Conservation (phyloP, 1,284 basidiomycete genomes). For the Golubevia sp. region DNA sequence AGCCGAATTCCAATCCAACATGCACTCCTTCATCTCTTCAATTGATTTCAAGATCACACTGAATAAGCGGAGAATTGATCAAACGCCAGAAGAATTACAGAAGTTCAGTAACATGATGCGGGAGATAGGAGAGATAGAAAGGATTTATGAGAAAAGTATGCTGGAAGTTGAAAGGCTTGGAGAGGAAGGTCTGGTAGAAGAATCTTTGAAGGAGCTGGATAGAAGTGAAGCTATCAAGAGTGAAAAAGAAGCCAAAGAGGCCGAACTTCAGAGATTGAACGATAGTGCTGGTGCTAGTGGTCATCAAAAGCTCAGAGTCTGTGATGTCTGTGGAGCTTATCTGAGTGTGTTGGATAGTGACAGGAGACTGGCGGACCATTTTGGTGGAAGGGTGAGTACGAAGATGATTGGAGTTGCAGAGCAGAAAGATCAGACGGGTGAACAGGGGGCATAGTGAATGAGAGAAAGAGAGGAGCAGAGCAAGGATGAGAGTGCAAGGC, state of each 20-base stretch:
- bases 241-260: conserved; percentile 52
- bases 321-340: conserved; percentile 60
- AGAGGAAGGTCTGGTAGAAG: conserved; percentile 56
- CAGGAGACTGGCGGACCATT: conserved; percentile 58
- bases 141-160: conserved; percentile 46
- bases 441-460: neutral
- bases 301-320: conserved; percentile 59
- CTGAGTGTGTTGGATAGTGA: conserved; percentile 58
- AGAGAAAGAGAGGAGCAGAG: neutral
- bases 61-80: conserved; percentile 54
- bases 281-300: conserved; percentile 58
- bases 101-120: conserved; percentile 53
- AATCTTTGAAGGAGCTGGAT: conserved; percentile 50
- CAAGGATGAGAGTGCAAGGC: neutral
- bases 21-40: conserved; percentile 48
- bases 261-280: conserved; percentile 55
- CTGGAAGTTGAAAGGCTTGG: conserved; percentile 55
- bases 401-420: too few species aligned
- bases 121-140: conserved; percentile 55
- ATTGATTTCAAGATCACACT: conserved; percentile 57
- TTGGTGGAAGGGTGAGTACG: conserved; percentile 46
- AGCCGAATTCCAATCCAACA: conserved; percentile 52
- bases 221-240: conserved; percentile 58
- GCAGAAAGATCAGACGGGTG: too few species aligned
- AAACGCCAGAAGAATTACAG: conserved; percentile 56